Conservation (phyloP, 179 eudicot genomes). For the Spinacia oleracea region DNA sequence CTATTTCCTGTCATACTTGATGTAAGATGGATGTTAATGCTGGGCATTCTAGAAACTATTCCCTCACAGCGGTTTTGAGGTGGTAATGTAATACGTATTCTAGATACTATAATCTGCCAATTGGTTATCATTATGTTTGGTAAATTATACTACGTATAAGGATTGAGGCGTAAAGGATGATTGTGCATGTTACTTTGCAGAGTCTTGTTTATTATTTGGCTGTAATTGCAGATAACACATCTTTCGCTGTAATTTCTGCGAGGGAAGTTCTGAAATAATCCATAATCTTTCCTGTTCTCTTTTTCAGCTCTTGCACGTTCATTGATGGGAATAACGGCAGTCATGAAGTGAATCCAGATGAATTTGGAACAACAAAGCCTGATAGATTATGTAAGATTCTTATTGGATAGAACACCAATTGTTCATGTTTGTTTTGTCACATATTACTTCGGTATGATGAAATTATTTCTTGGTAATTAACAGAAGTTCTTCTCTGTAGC, state of each 20-base stretch:
- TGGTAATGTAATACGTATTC: background rate
- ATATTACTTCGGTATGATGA: background rate
- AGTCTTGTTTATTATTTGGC: background rate
- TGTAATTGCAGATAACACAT: background rate
- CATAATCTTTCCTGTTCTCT: conserved; percentile 6
- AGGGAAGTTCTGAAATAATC: background rate
- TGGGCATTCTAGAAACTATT: background rate
- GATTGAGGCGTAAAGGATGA: background rate
- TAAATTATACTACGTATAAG: too few relatives aligned
- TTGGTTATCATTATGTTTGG: background rate
- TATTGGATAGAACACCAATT: conserved; percentile 2
- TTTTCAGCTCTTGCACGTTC: conserved; percentile 67
- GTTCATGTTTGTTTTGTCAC: background rate
- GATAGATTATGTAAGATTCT: conserved; percentile 67
- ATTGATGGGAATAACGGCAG: conserved; percentile 57
- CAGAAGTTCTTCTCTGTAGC: conserved; percentile 47
- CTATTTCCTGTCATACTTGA: too few relatives aligned
- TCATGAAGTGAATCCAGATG: conserved; percentile 62
- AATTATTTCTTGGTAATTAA: background rate
- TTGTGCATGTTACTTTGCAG: background rate
- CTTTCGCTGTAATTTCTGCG: background rate
- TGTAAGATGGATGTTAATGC: background rate
- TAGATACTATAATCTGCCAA: background rate
- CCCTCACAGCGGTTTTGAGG: background rate
- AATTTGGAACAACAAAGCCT: conserved; percentile 55